phyloP scores from a whole-genome alignment of 805 yeast species.

The Saccharomycopsis sp. region DNA sequence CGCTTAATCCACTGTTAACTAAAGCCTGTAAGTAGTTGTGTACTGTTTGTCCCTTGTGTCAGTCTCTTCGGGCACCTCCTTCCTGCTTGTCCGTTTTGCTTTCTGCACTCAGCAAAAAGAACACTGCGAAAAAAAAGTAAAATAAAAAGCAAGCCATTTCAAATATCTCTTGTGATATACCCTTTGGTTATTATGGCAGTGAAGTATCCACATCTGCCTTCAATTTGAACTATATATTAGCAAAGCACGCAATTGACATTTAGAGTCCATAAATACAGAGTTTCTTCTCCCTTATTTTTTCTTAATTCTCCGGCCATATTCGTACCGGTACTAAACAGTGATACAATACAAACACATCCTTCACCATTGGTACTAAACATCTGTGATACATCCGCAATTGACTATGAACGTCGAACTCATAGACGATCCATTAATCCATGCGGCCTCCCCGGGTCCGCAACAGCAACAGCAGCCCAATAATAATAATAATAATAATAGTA shows the following conservation, averaged over 20 bases:
- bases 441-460: not conserved
- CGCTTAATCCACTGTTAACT: too few species aligned
- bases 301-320: too few species aligned
- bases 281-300: not conserved
- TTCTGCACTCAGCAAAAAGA: not conserved
- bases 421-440: not conserved
- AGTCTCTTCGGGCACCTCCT: not conserved
- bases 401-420: not conserved
- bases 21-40: too few species aligned
- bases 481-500: too few species aligned
- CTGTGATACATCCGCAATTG: not conserved
- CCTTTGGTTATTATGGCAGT: not conserved
- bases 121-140: not conserved
- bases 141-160: constrained; percentile 1
- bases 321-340: too few species aligned
- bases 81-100: not conserved
- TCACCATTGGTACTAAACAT: not conserved
- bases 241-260: not conserved
- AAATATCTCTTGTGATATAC: not conserved
- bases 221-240: not conserved
- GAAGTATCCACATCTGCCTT: not conserved
- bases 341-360: not conserved
- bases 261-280: not conserved
- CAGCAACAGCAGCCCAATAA: not conserved
- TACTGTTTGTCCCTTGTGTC: too few species aligned